These are phyloP conservation scores for Magnaporthiopsis poae DNA, from an alignment of 2,329 filamentous ascomycete species.

Conservation along the genomic window DNA sequence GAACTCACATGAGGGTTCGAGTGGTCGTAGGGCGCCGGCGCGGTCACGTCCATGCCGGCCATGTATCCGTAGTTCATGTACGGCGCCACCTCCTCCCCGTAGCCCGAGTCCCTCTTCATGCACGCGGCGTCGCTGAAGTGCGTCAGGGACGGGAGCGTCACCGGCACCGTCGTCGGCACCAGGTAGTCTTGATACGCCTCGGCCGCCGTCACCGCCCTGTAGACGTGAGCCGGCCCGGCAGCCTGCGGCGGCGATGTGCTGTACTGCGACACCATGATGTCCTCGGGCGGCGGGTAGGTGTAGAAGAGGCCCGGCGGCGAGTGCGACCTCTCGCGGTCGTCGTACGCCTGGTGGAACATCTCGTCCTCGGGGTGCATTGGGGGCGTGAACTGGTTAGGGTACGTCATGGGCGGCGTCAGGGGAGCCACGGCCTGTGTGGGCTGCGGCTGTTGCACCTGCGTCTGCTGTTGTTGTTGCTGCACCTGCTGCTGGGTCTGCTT, in stretches of 20 bases:
- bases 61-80: conserved; percentile 60
- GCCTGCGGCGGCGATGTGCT: conserved; percentile 19
- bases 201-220: conserved; percentile 42
- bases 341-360: conserved; percentile 51
- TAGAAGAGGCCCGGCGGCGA: conserved; percentile 61
- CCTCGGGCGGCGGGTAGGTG: conserved; percentile 55
- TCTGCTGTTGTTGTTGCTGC: conserved; percentile 16
- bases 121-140: conserved; percentile 45
- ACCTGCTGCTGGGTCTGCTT: conserved; percentile 21
- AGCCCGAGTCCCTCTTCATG: conserved; percentile 58
- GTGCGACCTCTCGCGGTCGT: conserved; percentile 58
- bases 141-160: conserved; percentile 55
- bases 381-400: conserved; percentile 46
- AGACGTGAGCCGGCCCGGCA: conserved; percentile 21
- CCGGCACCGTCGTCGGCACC: conserved; percentile 38
- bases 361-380: conserved; percentile 55
- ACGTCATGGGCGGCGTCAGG: conserved; percentile 23
- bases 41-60: conserved; percentile 53
- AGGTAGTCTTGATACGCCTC: conserved; percentile 50
- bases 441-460: conserved; percentile 19
- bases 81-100: conserved; percentile 51
- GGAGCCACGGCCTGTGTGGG: conserved; percentile 25
- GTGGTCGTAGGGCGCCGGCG: conserved; percentile 53
- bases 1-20: conserved; percentile 67
- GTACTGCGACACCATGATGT: conserved; percentile 52